phyloP scores from a whole-genome alignment of 2,329 filamentous ascomycete genomes.

The Talaromyces marneffei region DNA sequence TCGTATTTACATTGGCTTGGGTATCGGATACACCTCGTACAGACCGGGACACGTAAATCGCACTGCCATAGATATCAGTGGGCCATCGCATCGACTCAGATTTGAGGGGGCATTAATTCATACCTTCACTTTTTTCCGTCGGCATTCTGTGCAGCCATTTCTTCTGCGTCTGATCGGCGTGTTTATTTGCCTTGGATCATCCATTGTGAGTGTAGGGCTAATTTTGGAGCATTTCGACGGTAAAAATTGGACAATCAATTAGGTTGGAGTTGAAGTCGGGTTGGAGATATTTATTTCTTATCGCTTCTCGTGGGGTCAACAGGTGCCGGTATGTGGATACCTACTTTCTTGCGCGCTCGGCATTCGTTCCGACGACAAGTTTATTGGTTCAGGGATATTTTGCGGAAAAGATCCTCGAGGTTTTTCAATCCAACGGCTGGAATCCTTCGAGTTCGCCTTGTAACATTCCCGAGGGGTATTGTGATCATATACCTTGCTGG shows the following conservation, averaged over 20 bases:
- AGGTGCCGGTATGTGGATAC: too few species aligned
- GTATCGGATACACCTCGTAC: conserved; percentile 23
- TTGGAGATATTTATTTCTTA: too few species aligned
- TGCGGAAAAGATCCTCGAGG: neutral
- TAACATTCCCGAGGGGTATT: neutral
- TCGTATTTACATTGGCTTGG: conserved; percentile 23
- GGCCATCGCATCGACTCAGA: neutral
- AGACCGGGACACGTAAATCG: conserved; percentile 23
- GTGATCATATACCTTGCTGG: neutral
- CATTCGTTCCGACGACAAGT: neutral
- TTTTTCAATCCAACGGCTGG: neutral
- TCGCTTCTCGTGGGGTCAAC: too few species aligned
- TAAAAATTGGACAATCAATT: neutral
- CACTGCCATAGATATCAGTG: conserved; percentile 17
- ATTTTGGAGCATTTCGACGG: too few species aligned
- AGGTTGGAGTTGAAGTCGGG: neutral
- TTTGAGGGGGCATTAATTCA: neutral
- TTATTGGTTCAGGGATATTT: neutral
- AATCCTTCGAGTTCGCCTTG: conserved; percentile 1
- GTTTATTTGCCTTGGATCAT: neutral
- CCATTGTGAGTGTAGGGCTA: neutral
- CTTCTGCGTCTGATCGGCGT: conserved; percentile 20
- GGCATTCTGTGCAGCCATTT: conserved; percentile 27
- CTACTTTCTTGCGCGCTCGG: too few species aligned
- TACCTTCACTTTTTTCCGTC: conserved; percentile 28